Evolutionary conservation across 805 yeast genomes (phyloP).

Genomic region (Saccharomyces mikatae): DNA sequence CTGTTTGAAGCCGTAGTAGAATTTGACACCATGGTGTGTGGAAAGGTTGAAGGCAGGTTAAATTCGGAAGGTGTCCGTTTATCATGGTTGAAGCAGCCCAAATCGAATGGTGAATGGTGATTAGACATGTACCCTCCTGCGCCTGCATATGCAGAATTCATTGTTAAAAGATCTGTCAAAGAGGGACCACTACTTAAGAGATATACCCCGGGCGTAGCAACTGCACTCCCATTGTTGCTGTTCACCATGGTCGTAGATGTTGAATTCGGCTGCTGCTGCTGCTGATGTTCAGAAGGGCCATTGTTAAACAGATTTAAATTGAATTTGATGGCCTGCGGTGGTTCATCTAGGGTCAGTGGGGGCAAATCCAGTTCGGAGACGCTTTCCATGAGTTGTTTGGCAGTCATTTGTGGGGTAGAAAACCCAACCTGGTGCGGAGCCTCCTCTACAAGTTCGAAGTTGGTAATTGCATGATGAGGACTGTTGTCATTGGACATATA

Average conservation of each 20-base stretch:
- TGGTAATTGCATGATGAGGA: slow-evolving; percentile 7
- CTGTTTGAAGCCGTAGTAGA: not conserved
- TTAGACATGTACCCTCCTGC: slow-evolving; percentile 22
- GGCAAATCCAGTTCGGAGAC: not conserved
- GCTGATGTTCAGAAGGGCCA: slow-evolving; percentile 6
- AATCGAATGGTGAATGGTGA: not conserved
- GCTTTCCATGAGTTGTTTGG: slow-evolving; percentile 35
- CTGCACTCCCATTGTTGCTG: not conserved
- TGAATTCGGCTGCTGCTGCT: not conserved
- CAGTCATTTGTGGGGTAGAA: slow-evolving; percentile 67
- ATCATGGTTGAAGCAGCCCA: not conserved
- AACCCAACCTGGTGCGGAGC: slow-evolving; percentile 63
- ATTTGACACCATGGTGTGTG: not conserved
- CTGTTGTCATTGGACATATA: slow-evolving; percentile 17
- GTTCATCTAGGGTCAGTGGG: slow-evolving; percentile 12
- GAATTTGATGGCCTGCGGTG: not conserved
- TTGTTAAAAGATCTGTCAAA: slow-evolving; percentile 33
- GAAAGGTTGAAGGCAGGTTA: not conserved
- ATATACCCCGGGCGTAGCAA: not conserved
- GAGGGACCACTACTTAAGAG: slow-evolving; percentile 29
- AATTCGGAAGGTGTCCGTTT: not conserved
- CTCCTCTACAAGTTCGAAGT: slow-evolving; percentile 10
- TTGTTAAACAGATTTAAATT: not conserved
- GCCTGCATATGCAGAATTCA: slow-evolving; percentile 36
- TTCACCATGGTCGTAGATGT: not conserved